Percentiles rank a stretch among this genome's conserved stretches.
Conservation (phyloP, 129 eudicot genomes). For the Lactuca saligna region DNA sequence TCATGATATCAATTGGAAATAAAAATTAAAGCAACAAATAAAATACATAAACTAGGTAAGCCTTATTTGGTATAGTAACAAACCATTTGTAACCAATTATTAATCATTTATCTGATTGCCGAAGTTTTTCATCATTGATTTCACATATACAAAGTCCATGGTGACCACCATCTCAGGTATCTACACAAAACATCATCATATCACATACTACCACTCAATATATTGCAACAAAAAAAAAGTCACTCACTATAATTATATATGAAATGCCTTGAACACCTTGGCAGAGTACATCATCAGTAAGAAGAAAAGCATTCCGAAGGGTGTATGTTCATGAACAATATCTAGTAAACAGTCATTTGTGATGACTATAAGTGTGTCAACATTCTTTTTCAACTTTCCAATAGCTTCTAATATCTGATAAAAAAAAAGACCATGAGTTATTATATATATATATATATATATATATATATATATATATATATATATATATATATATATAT, state of each 20-base stretch:
- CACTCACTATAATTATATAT: conserved; percentile 85
- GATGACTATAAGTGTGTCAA: conserved; percentile 92
- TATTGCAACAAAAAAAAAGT: neutral
- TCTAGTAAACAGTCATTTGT: conserved; percentile 93
- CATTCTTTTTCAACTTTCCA: conserved; percentile 92
- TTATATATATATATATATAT: too few species aligned
- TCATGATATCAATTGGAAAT: too few species aligned
- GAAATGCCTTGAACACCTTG: conserved; percentile 98
- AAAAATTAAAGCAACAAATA: too few species aligned
- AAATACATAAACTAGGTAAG: too few species aligned
- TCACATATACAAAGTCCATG: conserved; percentile 96
- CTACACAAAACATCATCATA: conserved; percentile 27
- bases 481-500: too few species aligned
- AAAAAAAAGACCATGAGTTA: neutral
- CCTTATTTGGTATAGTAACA: too few species aligned
- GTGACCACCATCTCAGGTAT: conserved; percentile 97
- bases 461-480: too few species aligned
- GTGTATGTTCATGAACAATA: conserved; percentile 79
- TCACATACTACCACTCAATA: too few species aligned
- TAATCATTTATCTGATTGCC: conserved; percentile 22
- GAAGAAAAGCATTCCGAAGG: conserved; percentile 93
- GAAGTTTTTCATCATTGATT: conserved; percentile 93
- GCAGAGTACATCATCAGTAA: conserved; percentile 96
- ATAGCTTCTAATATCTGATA: conserved; percentile 93
- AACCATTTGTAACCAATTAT: too few species aligned